These are phyloP conservation scores for Recurvomyces mirabilis DNA, from an alignment of 495 filamentous ascomycete species.

Conservation along the genomic window DNA sequence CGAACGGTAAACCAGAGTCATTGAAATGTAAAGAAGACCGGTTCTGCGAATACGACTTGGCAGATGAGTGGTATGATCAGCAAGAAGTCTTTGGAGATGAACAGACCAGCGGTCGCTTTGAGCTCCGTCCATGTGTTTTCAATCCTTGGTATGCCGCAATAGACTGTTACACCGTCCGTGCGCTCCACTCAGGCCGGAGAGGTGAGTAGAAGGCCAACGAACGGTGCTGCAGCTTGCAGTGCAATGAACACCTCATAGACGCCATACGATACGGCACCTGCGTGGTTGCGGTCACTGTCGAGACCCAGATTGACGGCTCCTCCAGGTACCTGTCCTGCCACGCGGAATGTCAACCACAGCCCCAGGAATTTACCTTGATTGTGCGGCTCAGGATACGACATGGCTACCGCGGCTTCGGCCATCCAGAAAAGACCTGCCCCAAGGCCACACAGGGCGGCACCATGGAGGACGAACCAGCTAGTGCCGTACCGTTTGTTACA, in stretches of 20 bases:
- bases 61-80: constrained; percentile 49
- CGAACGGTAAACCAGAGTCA: constrained; percentile 52
- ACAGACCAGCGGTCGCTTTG: constrained; percentile 39
- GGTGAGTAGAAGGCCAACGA: not conserved
- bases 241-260: constrained; percentile 53
- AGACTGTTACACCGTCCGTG: not conserved
- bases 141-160: constrained; percentile 32
- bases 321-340: not conserved
- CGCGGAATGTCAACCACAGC: not conserved
- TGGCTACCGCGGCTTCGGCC: not conserved
- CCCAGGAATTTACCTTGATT: not conserved
- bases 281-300: constrained; percentile 40
- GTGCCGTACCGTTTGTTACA: constrained; percentile 46
- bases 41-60: constrained; percentile 50
- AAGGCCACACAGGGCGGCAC: not conserved
- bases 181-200: not conserved
- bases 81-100: constrained; percentile 42
- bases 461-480: not conserved
- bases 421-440: not conserved
- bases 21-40: constrained; percentile 53
- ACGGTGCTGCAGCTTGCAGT: constrained; percentile 37
- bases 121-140: constrained; percentile 41
- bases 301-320: constrained; percentile 40
- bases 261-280: constrained; percentile 50
- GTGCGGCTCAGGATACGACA: not conserved